These are phyloP conservation scores for Dactylellina parvicollis DNA, from an alignment of 2,329 filamentous ascomycete genomes.

Conservation along the genomic window DNA sequence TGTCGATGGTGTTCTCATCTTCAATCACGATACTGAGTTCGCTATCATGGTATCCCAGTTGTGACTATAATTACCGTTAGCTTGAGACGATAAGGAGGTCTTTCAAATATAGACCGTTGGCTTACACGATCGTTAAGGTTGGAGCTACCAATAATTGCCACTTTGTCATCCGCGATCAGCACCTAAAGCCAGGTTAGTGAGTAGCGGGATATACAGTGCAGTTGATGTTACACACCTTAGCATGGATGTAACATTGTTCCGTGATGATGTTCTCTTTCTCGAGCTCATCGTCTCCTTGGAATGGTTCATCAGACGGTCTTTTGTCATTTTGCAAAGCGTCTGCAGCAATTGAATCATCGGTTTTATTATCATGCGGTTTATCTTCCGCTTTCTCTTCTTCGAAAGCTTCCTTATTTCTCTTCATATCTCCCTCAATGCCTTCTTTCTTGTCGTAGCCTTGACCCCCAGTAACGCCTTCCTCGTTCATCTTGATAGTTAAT, in stretches of 20 bases:
- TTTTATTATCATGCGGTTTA: constrained; percentile 57
- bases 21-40: constrained; percentile 91
- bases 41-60: constrained; percentile 87
- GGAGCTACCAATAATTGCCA: constrained; percentile 84
- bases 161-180: constrained; percentile 84
- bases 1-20: constrained; percentile 76
- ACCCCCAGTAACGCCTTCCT: constrained; percentile 56
- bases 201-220: constrained; percentile 36
- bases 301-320: constrained; percentile 74
- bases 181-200: constrained; percentile 58
- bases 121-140: constrained; percentile 84
- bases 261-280: constrained; percentile 92
- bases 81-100: not conserved
- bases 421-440: constrained; percentile 58
- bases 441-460: constrained; percentile 58
- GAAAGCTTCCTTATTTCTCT: constrained; percentile 61
- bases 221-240: constrained; percentile 70
- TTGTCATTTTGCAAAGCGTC: constrained; percentile 80
- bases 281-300: constrained; percentile 77
- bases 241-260: constrained; percentile 95
- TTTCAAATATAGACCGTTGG: constrained; percentile 56
- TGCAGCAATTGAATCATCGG: constrained; percentile 72
- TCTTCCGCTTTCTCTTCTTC: constrained; percentile 64
- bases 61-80: constrained; percentile 64
- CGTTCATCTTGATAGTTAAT: constrained; percentile 56